These are phyloP conservation scores for Gaultheria prostrata DNA, from an alignment of 148 eudicot genomes.

Conservation along the genomic window DNA sequence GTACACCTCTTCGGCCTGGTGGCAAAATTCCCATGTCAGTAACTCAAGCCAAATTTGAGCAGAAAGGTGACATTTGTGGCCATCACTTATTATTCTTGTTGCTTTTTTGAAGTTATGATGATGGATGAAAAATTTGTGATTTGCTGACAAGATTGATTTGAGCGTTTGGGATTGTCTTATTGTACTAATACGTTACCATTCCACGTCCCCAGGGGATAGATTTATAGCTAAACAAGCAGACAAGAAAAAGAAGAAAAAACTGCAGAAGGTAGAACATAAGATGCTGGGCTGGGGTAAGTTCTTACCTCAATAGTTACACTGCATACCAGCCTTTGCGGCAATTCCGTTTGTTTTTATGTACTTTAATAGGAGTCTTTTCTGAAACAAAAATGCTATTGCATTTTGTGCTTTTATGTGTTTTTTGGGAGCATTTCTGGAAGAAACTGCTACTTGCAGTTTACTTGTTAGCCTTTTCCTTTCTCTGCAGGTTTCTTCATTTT, in stretches of 20 bases:
- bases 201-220: slow-evolving; percentile 64
- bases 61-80: slow-evolving; percentile 60
- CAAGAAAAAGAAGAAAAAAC: slow-evolving; percentile 87
- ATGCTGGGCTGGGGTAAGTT: slow-evolving; percentile 99
- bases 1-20: slow-evolving; percentile 80
- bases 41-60: slow-evolving; percentile 86
- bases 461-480: too few relatives aligned
- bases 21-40: slow-evolving; percentile 77
- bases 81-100: background rate
- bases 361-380: background rate
- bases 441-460: background rate
- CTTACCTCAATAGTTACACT: background rate
- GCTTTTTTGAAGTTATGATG: background rate
- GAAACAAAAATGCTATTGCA: background rate
- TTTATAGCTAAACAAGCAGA: slow-evolving; percentile 82
- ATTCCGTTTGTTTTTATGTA: background rate
- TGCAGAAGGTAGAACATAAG: slow-evolving; percentile 89
- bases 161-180: slow-evolving; percentile 3
- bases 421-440: background rate
- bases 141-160: background rate
- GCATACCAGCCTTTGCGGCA: background rate
- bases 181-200: slow-evolving; percentile 11
- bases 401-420: background rate
- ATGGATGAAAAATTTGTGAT: background rate
- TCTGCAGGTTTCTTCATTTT: too few relatives aligned